phyloP scores from a whole-genome alignment of 257 asterid genomes.

The Dorcoceras hygrometricum region DNA sequence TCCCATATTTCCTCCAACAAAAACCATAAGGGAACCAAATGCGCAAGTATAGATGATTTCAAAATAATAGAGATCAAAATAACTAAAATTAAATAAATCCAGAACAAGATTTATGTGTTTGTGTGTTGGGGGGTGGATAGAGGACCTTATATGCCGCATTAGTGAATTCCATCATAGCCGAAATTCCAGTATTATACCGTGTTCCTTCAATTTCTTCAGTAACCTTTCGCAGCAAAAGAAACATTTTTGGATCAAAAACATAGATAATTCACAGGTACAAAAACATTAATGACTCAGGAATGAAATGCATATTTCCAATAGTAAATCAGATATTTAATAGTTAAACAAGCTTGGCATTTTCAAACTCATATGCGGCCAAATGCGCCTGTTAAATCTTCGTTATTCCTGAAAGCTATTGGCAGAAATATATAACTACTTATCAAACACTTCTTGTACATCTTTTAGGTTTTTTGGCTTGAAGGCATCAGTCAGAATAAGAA shows the following conservation, averaged over 20 bases:
- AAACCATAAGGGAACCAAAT: too few relatives aligned
- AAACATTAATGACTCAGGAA: neutral
- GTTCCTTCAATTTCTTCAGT: constrained; percentile 93
- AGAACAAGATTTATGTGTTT: neutral
- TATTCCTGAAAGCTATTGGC: neutral
- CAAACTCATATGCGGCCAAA: neutral
- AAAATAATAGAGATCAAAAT: neutral
- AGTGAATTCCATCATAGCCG: constrained; percentile 98
- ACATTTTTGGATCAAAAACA: neutral
- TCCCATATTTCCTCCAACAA: neutral
- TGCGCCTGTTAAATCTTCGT: neutral
- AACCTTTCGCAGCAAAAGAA: constrained; percentile 45
- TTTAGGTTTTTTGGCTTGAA: neutral
- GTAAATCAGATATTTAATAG: neutral
- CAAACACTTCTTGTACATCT: neutral
- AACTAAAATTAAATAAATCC: neutral
- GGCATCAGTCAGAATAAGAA: constrained; percentile 1
- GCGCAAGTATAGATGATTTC: neutral
- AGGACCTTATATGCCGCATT: constrained; percentile 91
- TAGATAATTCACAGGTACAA: neutral
- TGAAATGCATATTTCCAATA: neutral
- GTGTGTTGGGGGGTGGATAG: neutral
- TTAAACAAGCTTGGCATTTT: neutral
- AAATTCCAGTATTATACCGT: constrained; percentile 93
- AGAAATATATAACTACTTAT: neutral